Percentiles rank a stretch among this genome's conserved stretches.
These are phyloP conservation scores for Begonia peltatifolia DNA, from an alignment of 306 rosid genomes.

Conservation along the genomic window DNA sequence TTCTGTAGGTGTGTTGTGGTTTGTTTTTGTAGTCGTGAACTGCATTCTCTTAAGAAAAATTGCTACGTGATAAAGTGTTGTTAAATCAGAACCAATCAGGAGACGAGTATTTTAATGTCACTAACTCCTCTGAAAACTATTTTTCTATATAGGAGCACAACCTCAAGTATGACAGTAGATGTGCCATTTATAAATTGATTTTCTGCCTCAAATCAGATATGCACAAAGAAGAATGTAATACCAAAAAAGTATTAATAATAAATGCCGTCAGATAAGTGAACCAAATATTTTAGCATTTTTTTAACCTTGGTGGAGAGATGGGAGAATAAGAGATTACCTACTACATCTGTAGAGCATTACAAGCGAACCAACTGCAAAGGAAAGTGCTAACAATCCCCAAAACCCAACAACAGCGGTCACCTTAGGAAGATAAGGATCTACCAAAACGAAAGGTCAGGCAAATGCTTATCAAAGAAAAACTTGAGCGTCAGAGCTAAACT, in stretches of 20 bases:
- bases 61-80: too few relatives aligned
- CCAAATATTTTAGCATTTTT: background rate
- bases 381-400: slow-evolving; percentile 76
- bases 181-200: too few relatives aligned
- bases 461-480: slow-evolving; percentile 11
- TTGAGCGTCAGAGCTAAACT: slow-evolving; percentile 10
- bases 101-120: too few relatives aligned
- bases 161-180: too few relatives aligned
- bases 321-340: slow-evolving; percentile 37
- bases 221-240: too few relatives aligned
- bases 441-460: slow-evolving; percentile 17
- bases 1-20: too few relatives aligned
- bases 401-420: slow-evolving; percentile 76
- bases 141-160: too few relatives aligned
- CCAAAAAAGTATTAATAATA: background rate
- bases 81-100: too few relatives aligned
- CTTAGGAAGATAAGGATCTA: slow-evolving; percentile 71
- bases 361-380: slow-evolving; percentile 38
- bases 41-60: too few relatives aligned
- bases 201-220: too few relatives aligned
- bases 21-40: too few relatives aligned
- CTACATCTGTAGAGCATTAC: slow-evolving; percentile 77
- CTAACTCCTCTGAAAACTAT: too few relatives aligned
- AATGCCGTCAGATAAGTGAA: background rate
- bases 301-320: slow-evolving; percentile 1